A percentile compares a stretch with the other conserved stretches of the same genome.
These are phyloP conservation scores for Metschnikowia peoriensis DNA, from an alignment of 805 yeast genomes.

Conservation along the genomic window DNA sequence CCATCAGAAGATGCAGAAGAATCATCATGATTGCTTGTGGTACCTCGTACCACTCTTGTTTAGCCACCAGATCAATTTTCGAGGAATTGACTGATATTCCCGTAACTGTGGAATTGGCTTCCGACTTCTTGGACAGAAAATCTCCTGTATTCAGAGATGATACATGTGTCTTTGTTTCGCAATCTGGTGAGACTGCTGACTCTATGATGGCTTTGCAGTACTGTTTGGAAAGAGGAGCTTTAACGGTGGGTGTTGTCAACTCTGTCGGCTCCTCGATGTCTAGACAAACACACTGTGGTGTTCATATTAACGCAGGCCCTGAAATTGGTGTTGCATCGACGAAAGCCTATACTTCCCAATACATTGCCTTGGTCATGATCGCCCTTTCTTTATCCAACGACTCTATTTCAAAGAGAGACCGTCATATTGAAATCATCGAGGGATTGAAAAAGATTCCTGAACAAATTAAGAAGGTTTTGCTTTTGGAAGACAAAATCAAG, in stretches of 20 bases:
- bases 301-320: constrained; percentile 98
- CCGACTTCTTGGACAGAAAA: constrained; percentile 90
- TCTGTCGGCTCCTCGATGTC: constrained; percentile 96
- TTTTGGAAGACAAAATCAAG: constrained; percentile 72
- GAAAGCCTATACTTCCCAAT: constrained; percentile 98
- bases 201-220: constrained; percentile 92
- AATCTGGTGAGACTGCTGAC: constrained; percentile 99
- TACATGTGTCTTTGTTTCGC: constrained; percentile 95
- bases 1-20: constrained; percentile 91
- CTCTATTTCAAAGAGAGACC: constrained; percentile 66
- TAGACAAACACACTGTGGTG: constrained; percentile 98
- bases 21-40: constrained; percentile 99
- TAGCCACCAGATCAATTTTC: constrained; percentile 93
- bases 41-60: constrained; percentile 96
- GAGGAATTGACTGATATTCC: constrained; percentile 97
- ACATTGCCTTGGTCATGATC: constrained; percentile 94
- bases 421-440: constrained; percentile 82
- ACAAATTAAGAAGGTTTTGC: constrained; percentile 76
- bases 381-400: constrained; percentile 95
- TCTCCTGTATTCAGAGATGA: constrained; percentile 99
- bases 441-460: constrained; percentile 82
- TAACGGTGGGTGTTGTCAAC: constrained; percentile 96
- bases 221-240: constrained; percentile 95
- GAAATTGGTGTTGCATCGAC: constrained; percentile 99
- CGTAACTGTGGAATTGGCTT: constrained; percentile 87